Conservation (phyloP, 306 rosid genomes). For the Cajanus cajan region DNA sequence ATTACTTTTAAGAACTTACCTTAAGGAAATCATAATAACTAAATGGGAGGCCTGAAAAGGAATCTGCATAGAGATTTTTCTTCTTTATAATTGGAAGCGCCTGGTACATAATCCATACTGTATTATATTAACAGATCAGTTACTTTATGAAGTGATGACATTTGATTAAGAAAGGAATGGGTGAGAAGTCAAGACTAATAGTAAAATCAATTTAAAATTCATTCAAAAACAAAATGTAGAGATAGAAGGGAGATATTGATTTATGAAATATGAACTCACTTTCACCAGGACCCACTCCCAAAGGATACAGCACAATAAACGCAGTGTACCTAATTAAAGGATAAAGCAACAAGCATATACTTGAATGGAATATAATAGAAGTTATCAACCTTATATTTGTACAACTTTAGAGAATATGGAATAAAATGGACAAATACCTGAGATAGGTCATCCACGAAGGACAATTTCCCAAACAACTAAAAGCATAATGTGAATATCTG, state of each 20-base stretch:
- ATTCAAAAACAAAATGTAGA: slow-evolving; percentile 8
- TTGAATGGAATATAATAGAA: neutral
- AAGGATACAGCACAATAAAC: slow-evolving; percentile 77
- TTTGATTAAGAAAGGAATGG: slow-evolving; percentile 16
- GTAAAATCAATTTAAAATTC: slow-evolving; percentile 3
- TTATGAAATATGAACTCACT: slow-evolving; percentile 60
- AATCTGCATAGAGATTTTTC: slow-evolving; percentile 59
- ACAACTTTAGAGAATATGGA: neutral
- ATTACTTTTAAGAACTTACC: slow-evolving; percentile 45
- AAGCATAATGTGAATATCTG: slow-evolving; percentile 81
- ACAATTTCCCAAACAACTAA: slow-evolving; percentile 64
- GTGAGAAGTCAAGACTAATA: slow-evolving; percentile 13
- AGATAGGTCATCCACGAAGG: slow-evolving; percentile 88
- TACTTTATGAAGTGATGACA: slow-evolving; percentile 21
- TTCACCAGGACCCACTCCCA: slow-evolving; percentile 82
- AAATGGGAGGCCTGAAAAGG: slow-evolving; percentile 58
- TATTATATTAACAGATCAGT: slow-evolving; percentile 33
- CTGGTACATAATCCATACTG: slow-evolving; percentile 84
- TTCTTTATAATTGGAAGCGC: slow-evolving; percentile 73
- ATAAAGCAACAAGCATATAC: slow-evolving; percentile 15
- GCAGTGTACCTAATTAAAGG: slow-evolving; percentile 76
- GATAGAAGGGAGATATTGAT: slow-evolving; percentile 20
- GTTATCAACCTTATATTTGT: neutral
- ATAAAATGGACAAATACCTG: slow-evolving; percentile 50
- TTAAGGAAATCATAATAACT: slow-evolving; percentile 67